Evolutionary conservation across 2,329 filamentous ascomycete genomes (phyloP).

Genomic region (Aureobasidium sp.): DNA sequence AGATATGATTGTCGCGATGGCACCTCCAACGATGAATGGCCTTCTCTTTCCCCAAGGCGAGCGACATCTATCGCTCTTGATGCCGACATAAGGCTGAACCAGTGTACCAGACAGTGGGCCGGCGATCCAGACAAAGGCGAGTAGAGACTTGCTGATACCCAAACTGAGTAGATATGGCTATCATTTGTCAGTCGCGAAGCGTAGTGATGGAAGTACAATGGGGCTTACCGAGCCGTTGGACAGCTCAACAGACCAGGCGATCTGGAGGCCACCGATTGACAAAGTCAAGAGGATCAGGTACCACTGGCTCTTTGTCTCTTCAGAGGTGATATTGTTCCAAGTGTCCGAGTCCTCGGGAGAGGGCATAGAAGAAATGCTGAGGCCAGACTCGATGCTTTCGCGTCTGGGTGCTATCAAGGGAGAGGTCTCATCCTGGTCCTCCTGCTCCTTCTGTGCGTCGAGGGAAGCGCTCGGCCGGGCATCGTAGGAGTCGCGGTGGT

Average conservation of each 20-base stretch:
- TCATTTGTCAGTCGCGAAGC: not conserved
- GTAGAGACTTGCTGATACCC: conserved; percentile 43
- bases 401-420: conserved; percentile 20
- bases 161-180: conserved; percentile 45
- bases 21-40: conserved; percentile 45
- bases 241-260: conserved; percentile 92
- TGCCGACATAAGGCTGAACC: conserved; percentile 46
- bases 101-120: conserved; percentile 45
- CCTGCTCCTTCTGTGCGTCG: not conserved
- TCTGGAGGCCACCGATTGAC: conserved; percentile 76
- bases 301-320: conserved; percentile 71
- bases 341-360: conserved; percentile 20
- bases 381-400: conserved; percentile 13
- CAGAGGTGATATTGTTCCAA: conserved; percentile 38
- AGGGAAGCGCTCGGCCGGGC: not conserved
- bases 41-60: conserved; percentile 41
- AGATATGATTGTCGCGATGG: conserved; percentile 40
- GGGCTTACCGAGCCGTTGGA: conserved; percentile 70
- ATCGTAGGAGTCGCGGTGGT: not conserved
- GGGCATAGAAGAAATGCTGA: conserved; percentile 6
- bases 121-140: conserved; percentile 47
- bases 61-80: conserved; percentile 44
- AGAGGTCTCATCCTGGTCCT: conserved; percentile 23
- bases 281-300: conserved; percentile 82
- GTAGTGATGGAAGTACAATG: not conserved